Percentiles rank a stretch among this genome's conserved stretches.
phyloP scores from a whole-genome alignment of 768 basidiomycete species.

The Suillus subaureus region DNA sequence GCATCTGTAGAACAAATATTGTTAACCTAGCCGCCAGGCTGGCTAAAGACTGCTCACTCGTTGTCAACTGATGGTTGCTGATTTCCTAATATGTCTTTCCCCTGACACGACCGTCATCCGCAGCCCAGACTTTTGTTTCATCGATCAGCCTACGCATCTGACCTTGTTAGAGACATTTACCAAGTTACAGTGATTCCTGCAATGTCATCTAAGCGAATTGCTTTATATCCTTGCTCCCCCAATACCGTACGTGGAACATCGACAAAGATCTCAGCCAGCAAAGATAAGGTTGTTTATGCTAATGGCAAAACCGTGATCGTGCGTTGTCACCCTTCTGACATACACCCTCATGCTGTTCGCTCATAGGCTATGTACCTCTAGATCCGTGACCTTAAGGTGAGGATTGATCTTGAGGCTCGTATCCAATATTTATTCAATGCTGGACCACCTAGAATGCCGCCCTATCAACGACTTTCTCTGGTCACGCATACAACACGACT shows the following conservation, averaged over 20 bases:
- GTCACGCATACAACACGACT: constrained; percentile 82
- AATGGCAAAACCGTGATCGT: constrained; percentile 88
- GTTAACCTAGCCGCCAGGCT: background rate
- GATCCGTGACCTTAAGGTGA: constrained; percentile 84
- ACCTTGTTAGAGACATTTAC: constrained; percentile 6
- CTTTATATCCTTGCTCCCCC: constrained; percentile 70
- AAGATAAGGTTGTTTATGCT: constrained; percentile 83
- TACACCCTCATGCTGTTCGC: constrained; percentile 6
- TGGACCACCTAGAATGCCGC: constrained; percentile 57
- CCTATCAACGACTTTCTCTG: constrained; percentile 66
- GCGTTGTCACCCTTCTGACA: constrained; percentile 38
- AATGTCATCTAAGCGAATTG: constrained; percentile 55
- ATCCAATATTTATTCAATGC: background rate
- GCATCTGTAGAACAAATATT: background rate
- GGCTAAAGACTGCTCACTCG: background rate
- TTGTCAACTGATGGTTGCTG: background rate
- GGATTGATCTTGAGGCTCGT: constrained; percentile 17
- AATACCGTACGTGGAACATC: constrained; percentile 64
- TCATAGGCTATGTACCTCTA: constrained; percentile 28
- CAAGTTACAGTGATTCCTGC: background rate
- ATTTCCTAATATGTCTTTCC: constrained; percentile 10
- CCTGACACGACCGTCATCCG: constrained; percentile 15
- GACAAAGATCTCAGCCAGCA: constrained; percentile 72
- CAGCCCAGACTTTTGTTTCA: constrained; percentile 6
- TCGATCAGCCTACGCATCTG: background rate